Conservation (phyloP, 805 yeast genomes). For the Spathaspora hagerdaliae region DNA sequence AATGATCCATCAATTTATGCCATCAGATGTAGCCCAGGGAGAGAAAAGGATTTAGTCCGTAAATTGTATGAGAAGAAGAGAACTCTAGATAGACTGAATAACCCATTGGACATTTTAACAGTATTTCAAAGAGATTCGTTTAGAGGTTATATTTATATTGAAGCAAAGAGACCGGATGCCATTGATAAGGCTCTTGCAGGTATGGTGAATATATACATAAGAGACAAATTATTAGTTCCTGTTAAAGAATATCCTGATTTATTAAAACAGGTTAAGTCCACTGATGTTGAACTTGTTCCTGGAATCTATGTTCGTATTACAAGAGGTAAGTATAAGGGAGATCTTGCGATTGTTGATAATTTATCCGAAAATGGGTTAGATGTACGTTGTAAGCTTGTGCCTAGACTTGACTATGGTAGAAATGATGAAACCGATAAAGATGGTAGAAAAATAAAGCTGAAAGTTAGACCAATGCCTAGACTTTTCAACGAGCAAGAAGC, state of each 20-base stretch:
- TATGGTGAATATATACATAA: slow-evolving; percentile 74
- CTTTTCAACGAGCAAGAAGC: slow-evolving; percentile 90
- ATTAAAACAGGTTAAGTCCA: slow-evolving; percentile 81
- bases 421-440: slow-evolving; percentile 46
- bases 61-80: slow-evolving; percentile 80
- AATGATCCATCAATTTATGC: slow-evolving; percentile 97
- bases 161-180: slow-evolving; percentile 90
- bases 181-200: slow-evolving; percentile 86
- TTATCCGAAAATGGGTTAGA: slow-evolving; percentile 93
- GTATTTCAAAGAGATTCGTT: slow-evolving; percentile 94
- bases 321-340: slow-evolving; percentile 89
- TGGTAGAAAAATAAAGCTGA: slow-evolving; percentile 48
- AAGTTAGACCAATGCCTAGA: slow-evolving; percentile 78
- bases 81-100: slow-evolving; percentile 68
- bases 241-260: slow-evolving; percentile 93
- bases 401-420: slow-evolving; percentile 88
- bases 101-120: slow-evolving; percentile 79
- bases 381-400: slow-evolving; percentile 89
- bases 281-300: slow-evolving; percentile 83
- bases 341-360: slow-evolving; percentile 88
- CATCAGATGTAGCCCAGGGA: slow-evolving; percentile 86
- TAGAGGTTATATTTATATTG: slow-evolving; percentile 87
- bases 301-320: slow-evolving; percentile 90
- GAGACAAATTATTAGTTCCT: slow-evolving; percentile 82
- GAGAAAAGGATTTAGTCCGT: slow-evolving; percentile 86